Evolutionary conservation across 1,284 basidiomycete species (phyloP).

Genomic region (Cryptococcus maquisensis): DNA sequence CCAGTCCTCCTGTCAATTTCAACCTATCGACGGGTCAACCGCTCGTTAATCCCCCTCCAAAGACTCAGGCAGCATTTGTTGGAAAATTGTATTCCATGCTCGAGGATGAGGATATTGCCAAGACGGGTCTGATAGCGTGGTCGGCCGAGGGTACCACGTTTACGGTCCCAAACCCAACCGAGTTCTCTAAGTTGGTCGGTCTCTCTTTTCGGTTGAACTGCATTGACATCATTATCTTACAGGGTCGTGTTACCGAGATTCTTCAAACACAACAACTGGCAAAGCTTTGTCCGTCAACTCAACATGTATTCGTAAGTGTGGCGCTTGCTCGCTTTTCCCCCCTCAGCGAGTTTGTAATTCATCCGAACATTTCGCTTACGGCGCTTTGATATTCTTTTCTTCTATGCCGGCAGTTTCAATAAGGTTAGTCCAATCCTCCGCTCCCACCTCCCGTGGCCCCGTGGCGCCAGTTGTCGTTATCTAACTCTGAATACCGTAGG

Average conservation of each 20-base stretch:
- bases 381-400: not conserved
- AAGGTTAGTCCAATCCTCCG: constrained; percentile 22
- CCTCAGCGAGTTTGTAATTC: too few species aligned
- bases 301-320: constrained; percentile 50
- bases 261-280: constrained; percentile 53
- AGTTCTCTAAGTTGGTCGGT: constrained; percentile 46
- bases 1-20: constrained; percentile 22
- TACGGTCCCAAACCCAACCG: constrained; percentile 48
- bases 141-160: constrained; percentile 47
- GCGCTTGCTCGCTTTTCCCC: too few species aligned
- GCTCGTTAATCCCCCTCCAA: constrained; percentile 34
- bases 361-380: not conserved
- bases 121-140: constrained; percentile 47
- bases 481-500: constrained; percentile 19
- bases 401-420: constrained; percentile 33
- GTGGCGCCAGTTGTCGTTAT: not conserved
- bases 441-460: not conserved
- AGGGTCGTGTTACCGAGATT: constrained; percentile 48
- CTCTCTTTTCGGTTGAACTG: not conserved
- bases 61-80: constrained; percentile 49
- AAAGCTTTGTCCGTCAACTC: constrained; percentile 50
- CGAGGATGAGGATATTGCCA: constrained; percentile 44
- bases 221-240: not conserved
- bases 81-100: constrained; percentile 49
- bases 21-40: constrained; percentile 31